Base-by-base conservation (phyloP, 495 filamentous ascomycete species). In the Lasiosphaeria ovina region DNA sequence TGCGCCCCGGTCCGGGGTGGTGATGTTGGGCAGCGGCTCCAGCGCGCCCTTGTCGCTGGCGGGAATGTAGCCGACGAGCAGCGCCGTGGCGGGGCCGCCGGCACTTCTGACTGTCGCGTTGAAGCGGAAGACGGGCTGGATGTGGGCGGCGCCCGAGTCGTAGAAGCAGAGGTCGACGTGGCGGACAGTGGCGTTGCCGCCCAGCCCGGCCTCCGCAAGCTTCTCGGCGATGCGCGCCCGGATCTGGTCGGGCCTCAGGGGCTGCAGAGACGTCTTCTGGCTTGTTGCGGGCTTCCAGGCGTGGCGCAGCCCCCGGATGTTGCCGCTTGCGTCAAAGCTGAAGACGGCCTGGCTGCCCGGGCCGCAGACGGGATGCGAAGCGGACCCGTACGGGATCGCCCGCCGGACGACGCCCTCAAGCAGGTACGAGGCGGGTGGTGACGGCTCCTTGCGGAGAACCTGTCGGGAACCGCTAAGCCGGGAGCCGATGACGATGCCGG, bases 71-170 rank as follows among this genome's bases (percentile, higher is more conserved):
- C 44, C 44, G 8, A 47, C 6, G 44, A 47, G 12, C 5, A 7
- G 44, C 38, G 38, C 38, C 6, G 44, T 47, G 16, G 44, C 44
- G 1, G 44, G 44, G 8, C 44, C 44, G 44, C 11, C 11, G 44
- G 12, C 11, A n/a, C 8, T 47, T 5, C 44, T 47, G 11, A 47
- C 16, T 1, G 44, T 47, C 6, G 44, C 44, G 6, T 14, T 9
- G 44, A 47, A 47, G 6, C 44, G 6, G 44, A 47, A 47, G 12
- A 47, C 44, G 44, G 44, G 44, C 44, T 47, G 44, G 44, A 47
- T 47, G 44, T n/a, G 11, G 5, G 6, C 6, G 4, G 6, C 6
- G 44, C 44, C 44, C 7, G 44, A 47, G 44, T 47, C 44, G 44
- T 47, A 47, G 44, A 47, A 47, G 44, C 44, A 47, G 6, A 47